Conservation (phyloP, 495 filamentous ascomycete genomes). For the Penicillium simplicissimum region DNA sequence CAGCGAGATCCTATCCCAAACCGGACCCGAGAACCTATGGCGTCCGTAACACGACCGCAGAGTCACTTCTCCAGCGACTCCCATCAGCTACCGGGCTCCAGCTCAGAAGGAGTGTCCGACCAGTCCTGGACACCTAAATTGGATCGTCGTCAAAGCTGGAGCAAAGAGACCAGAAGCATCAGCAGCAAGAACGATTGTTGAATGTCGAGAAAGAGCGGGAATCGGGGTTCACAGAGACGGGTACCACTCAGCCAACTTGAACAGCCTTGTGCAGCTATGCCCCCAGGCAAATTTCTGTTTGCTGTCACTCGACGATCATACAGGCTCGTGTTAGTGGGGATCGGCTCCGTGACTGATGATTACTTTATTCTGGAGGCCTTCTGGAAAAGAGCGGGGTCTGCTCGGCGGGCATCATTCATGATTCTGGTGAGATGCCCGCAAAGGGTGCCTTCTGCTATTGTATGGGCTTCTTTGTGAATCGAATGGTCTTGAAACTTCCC, state of each 20-base stretch:
- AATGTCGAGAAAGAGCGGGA: constrained; percentile 26
- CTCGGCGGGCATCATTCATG: not conserved
- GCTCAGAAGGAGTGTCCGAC: constrained; percentile 3
- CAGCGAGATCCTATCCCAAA: constrained; percentile 13
- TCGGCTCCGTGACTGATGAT: not conserved
- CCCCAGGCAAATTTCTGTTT: too few relatives aligned
- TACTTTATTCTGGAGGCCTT: not conserved
- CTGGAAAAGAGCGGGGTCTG: constrained; percentile 1
- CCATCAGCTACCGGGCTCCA: not conserved
- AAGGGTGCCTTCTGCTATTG: not conserved
- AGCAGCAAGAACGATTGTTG: constrained; percentile 35
- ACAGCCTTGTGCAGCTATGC: not conserved
- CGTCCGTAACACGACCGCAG: not conserved
- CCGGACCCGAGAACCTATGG: constrained; percentile 8
- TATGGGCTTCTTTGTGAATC: not conserved
- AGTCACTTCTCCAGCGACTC: not conserved
- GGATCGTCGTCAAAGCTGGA: constrained; percentile 38
- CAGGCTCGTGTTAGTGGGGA: not conserved
- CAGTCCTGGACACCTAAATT: constrained; percentile 32
- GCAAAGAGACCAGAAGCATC: constrained; percentile 38
- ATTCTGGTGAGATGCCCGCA: not conserved
- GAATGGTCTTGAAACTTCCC: not conserved
- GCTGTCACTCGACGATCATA: not conserved
- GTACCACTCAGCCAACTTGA: not conserved
- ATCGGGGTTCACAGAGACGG: constrained; percentile 34